Percentiles rank a stretch among this genome's conserved stretches.
phyloP scores from a whole-genome alignment of 192 early-diverging fungal genomes.

The Coemansia pectinata region DNA sequence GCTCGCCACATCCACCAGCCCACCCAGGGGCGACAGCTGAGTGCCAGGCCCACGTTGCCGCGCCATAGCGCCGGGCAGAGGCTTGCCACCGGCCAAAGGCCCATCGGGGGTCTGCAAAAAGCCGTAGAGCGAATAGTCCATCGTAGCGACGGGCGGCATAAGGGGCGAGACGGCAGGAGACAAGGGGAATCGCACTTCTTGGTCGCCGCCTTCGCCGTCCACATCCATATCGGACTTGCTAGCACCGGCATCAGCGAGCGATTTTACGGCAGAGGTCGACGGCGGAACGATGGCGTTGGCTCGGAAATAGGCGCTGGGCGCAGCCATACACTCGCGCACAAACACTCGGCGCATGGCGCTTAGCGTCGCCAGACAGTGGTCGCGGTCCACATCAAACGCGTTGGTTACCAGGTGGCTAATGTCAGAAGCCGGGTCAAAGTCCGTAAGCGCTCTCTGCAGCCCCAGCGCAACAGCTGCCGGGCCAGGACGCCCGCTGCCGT shows the following conservation, averaged over 20 bases:
- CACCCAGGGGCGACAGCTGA: constrained; percentile 34
- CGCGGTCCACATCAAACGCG: constrained; percentile 67
- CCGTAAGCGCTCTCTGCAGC: constrained; percentile 23
- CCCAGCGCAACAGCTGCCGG: constrained; percentile 25
- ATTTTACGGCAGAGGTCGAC: background rate
- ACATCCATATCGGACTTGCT: constrained; percentile 11
- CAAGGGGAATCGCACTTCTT: background rate
- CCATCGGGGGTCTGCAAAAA: constrained; percentile 1
- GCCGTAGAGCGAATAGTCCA: constrained; percentile 50
- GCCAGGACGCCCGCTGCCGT: background rate
- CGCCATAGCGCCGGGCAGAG: background rate
- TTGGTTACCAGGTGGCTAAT: constrained; percentile 54
- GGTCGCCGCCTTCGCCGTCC: constrained; percentile 6
- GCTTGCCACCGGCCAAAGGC: background rate
- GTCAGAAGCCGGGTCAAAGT: constrained; percentile 36
- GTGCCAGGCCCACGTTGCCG: constrained; percentile 10
- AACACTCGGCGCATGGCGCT: constrained; percentile 59
- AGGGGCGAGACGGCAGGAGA: constrained; percentile 7
- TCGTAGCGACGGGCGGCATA: constrained; percentile 40
- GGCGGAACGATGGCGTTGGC: constrained; percentile 49
- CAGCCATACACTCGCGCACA: constrained; percentile 55
- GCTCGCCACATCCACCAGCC: constrained; percentile 47
- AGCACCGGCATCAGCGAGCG: background rate
- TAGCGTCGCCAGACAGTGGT: constrained; percentile 57
- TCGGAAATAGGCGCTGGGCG: constrained; percentile 30